phyloP scores from a whole-genome alignment of 192 early-diverging fungal species.

The Borealophlyctis nickersoniae region DNA sequence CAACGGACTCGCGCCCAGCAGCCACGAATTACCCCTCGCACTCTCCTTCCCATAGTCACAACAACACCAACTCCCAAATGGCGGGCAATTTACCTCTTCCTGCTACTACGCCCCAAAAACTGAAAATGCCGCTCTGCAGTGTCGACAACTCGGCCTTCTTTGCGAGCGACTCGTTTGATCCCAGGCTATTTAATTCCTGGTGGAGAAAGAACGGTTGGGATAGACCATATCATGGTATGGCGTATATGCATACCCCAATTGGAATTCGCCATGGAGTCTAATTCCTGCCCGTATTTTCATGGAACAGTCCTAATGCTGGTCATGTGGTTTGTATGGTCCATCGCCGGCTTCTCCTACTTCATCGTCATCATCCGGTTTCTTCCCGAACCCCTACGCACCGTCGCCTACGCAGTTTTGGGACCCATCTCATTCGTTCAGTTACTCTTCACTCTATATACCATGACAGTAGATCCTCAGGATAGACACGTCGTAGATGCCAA shows the following conservation, averaged over 20 bases:
- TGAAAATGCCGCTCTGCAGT: neutral
- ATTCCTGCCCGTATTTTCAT: neutral
- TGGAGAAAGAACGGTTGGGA: slow-evolving; percentile 33
- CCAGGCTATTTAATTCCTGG: slow-evolving; percentile 40
- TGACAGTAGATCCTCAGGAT: slow-evolving; percentile 43
- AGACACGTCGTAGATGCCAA: slow-evolving; percentile 21
- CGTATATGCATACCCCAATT: neutral
- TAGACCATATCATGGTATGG: slow-evolving; percentile 39
- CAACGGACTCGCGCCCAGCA: too few relatives aligned
- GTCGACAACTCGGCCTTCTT: neutral
- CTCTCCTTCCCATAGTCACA: too few relatives aligned
- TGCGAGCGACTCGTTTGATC: neutral
- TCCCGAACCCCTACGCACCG: slow-evolving; percentile 1
- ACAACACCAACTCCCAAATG: too few relatives aligned
- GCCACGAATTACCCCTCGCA: too few relatives aligned
- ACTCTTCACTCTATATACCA: slow-evolving; percentile 32
- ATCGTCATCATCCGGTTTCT: slow-evolving; percentile 25
- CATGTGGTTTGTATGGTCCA: slow-evolving; percentile 31
- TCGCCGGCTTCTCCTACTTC: slow-evolving; percentile 34
- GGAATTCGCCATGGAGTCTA: neutral
- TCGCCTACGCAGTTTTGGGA: slow-evolving; percentile 14
- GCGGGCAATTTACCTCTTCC: neutral
- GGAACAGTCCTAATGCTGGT: slow-evolving; percentile 18
- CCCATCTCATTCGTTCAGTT: slow-evolving; percentile 16
- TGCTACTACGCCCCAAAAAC: neutral